phyloP scores from a whole-genome alignment of 208 protist species.

The Acanthamoeba triangularis region DNA sequence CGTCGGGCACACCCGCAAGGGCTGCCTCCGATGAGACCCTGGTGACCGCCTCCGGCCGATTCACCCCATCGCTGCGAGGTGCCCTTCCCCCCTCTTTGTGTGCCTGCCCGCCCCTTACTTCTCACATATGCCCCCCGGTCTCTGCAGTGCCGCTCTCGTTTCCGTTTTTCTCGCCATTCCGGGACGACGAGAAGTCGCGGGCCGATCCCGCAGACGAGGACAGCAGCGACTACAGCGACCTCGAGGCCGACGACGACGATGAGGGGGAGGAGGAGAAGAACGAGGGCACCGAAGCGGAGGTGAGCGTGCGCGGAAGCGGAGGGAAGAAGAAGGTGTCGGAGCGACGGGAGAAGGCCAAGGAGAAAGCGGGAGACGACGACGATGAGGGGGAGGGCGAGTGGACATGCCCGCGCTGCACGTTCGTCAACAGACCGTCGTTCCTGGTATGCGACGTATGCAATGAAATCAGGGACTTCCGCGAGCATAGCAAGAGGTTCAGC shows the following conservation, averaged over 20 bases:
- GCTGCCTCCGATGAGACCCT: neutral
- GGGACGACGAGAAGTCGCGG: neutral
- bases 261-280: neutral
- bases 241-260: neutral
- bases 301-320: neutral
- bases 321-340: neutral
- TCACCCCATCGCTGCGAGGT: neutral
- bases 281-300: too few relatives aligned
- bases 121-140: too few relatives aligned
- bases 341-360: neutral
- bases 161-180: neutral
- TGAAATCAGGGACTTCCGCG: constrained; percentile 14
- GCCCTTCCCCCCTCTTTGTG: neutral
- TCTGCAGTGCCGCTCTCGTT: neutral
- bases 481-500: neutral
- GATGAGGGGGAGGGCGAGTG: neutral
- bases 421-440: neutral
- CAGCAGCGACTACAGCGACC: neutral
- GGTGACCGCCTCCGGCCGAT: neutral
- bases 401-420: constrained; percentile 26
- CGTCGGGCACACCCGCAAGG: neutral
- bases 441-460: constrained; percentile 6
- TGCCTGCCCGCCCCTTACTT: too few relatives aligned
- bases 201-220: neutral
- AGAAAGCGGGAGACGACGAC: neutral